Base-by-base conservation (phyloP, 257 asterid species). In the Lantana camara region DNA sequence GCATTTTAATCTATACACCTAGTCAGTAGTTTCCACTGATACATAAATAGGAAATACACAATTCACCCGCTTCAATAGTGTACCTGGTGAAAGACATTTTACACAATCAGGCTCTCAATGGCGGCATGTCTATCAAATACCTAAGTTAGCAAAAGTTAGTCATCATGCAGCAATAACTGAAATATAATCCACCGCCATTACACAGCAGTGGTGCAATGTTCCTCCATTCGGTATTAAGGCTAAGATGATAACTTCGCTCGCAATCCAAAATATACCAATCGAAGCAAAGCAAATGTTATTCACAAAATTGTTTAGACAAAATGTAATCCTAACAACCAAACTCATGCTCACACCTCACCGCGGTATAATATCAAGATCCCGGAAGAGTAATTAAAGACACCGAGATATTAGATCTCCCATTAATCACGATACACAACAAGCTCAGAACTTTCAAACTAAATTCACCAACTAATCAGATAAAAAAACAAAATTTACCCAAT, bases 401-500 rank as follows among this genome's bases (percentile, higher is more conserved):
- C 12, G 45, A 30, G 22, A 41, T 40, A 24, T 49, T 15, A 57
- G 20, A 76, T 10, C 73, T 55, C 32, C 24, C 66, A 63, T 51
- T 38, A 45, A 47, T 66, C 57, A 32, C 60, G 57, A 45, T 60
- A 23, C 20, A 37, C 29, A 49, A 55, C 4, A 40, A 60, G 38
- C 24, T 20, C n/a, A n/a, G n/a, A n/a, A n/a, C n/a, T n/a, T n/a
- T n/a, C n/a, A n/a, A n/a, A n/a, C n/a, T n/a, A n/a, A n/a, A n/a
- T n/a, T n/a, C n/a, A n/a, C n/a, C n/a, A n/a, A n/a, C n/a, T n/a
- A n/a, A n/a, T n/a, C 21, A 50, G 7, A 5, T 9, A 5, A 58
- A 60, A 19, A 30, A 46, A 17, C 40, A 41, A n/a, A 21, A 16
- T 2, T 15, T 87, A 92, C 98, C 98, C 98, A 88, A 67, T 84